Percentiles rank a stretch among this genome's conserved stretches.
These are phyloP conservation scores for Penicillium pulvis DNA, from an alignment of 495 filamentous ascomycete genomes.

Conservation along the genomic window DNA sequence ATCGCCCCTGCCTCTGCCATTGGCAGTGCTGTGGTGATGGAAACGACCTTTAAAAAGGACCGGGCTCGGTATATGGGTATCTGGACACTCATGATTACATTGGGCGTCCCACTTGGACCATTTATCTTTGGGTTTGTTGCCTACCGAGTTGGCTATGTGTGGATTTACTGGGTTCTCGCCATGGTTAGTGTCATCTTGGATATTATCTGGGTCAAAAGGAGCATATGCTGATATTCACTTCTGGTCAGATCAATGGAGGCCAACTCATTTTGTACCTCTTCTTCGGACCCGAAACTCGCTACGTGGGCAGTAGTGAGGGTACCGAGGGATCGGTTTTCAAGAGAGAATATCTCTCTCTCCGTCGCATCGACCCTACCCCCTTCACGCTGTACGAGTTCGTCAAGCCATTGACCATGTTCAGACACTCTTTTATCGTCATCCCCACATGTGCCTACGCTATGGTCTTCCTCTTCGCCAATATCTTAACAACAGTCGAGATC, in stretches of 20 bases:
- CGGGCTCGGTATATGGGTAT: constrained; percentile 55
- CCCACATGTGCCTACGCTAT: constrained; percentile 54
- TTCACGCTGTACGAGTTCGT: constrained; percentile 50
- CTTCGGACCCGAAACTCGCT: constrained; percentile 59
- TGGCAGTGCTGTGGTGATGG: constrained; percentile 53
- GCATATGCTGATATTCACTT: constrained; percentile 9
- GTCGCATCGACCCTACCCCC: constrained; percentile 51
- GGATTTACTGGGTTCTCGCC: constrained; percentile 46
- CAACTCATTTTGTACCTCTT: constrained; percentile 57
- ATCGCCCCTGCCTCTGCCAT: constrained; percentile 57
- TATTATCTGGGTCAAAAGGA: background rate
- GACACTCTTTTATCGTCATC: constrained; percentile 45
- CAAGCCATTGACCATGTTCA: constrained; percentile 44
- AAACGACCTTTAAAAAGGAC: constrained; percentile 53
- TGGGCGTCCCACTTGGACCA: constrained; percentile 51
- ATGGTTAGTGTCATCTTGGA: constrained; percentile 36
- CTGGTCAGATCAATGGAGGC: constrained; percentile 48
- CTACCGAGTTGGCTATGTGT: constrained; percentile 40
- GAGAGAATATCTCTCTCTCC: constrained; percentile 44
- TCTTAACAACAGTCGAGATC: constrained; percentile 54
- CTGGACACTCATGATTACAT: constrained; percentile 53
- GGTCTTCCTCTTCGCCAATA: constrained; percentile 48
- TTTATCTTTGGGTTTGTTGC: constrained; percentile 53
- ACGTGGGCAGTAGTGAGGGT: constrained; percentile 34
- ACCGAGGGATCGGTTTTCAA: constrained; percentile 30